A percentile compares a stretch with the other conserved stretches of the same genome.
These are phyloP conservation scores for Claviceps sp. DNA, from an alignment of 2,329 filamentous ascomycete species.

Conservation along the genomic window DNA sequence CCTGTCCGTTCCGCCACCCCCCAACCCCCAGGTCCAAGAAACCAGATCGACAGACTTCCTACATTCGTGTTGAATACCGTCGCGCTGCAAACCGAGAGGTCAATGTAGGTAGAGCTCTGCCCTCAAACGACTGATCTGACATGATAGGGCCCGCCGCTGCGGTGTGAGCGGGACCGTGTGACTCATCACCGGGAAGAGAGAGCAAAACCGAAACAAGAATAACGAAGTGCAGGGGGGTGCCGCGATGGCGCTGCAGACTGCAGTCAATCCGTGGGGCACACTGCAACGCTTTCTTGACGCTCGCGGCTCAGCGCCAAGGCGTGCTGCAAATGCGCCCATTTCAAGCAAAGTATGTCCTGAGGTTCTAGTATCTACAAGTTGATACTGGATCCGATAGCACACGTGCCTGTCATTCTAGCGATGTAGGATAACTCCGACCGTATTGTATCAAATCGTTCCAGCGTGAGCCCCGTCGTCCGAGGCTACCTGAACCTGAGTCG, in stretches of 20 bases:
- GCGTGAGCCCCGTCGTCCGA: background rate
- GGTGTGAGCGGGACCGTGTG: conserved; percentile 11
- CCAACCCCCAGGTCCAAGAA: too few species aligned
- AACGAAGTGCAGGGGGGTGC: background rate
- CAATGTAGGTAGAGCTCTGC: background rate
- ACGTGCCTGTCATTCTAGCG: too few species aligned
- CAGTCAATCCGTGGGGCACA: conserved; percentile 7
- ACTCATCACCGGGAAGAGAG: conserved; percentile 9
- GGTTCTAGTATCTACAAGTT: too few species aligned
- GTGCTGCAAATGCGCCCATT: background rate
- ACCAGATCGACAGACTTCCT: too few species aligned
- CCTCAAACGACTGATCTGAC: background rate
- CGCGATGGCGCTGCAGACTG: conserved; percentile 4
- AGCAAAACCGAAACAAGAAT: conserved; percentile 7
- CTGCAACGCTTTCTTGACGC: background rate
- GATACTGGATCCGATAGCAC: too few species aligned
- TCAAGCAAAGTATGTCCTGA: background rate
- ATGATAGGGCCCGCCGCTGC: conserved; percentile 7
- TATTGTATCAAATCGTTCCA: background rate
- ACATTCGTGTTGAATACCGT: too few species aligned
- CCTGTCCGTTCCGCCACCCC: too few species aligned
- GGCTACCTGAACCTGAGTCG: background rate
- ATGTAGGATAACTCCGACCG: background rate
- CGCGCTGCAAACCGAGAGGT: too few species aligned
- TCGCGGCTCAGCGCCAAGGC: background rate